Conservation (phyloP, 495 filamentous ascomycete genomes). For the Polyplosphaeria fusca region DNA sequence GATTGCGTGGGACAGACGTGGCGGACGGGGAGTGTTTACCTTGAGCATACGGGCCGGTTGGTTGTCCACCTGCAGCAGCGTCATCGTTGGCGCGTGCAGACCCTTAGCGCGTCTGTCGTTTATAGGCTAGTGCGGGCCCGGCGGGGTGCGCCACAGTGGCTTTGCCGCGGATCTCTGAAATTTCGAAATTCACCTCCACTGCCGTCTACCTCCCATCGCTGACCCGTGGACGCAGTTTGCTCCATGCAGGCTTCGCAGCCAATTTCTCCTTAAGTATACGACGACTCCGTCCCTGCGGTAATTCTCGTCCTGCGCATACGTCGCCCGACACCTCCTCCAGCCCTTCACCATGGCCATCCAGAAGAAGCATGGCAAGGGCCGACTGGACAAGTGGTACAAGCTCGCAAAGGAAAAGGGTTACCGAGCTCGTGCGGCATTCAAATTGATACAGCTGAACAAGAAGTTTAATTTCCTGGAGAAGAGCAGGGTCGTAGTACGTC, state of each 20-base stretch:
- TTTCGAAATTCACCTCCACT: too few species aligned
- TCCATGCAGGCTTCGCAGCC: background rate
- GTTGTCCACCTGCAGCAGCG: background rate
- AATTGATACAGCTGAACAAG: conserved; percentile 97
- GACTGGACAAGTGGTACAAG: conserved; percentile 92
- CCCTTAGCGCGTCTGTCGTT: background rate
- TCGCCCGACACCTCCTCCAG: background rate
- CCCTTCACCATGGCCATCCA: conserved; percentile 77
- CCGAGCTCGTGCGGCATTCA: conserved; percentile 93
- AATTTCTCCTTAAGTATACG: too few species aligned
- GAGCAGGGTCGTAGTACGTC: conserved; percentile 66
- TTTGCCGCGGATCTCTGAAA: too few species aligned
- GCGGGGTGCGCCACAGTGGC: too few species aligned
- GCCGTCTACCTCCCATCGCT: background rate
- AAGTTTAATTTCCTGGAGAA: conserved; percentile 97
- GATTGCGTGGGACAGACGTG: background rate
- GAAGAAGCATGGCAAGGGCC: conserved; percentile 99
- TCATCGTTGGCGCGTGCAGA: conserved; percentile 2
- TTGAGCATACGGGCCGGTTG: background rate
- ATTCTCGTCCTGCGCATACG: too few species aligned
- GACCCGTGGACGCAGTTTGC: background rate
- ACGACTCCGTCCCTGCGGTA: too few species aligned
- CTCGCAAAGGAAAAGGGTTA: conserved; percentile 99
- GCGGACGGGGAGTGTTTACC: conserved; percentile 8
- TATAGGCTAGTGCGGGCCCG: background rate